A percentile compares a stretch with the other conserved stretches of the same genome.
These are phyloP conservation scores for Coemansia sp. DNA, from an alignment of 371 early-diverging fungal species.

Conservation along the genomic window DNA sequence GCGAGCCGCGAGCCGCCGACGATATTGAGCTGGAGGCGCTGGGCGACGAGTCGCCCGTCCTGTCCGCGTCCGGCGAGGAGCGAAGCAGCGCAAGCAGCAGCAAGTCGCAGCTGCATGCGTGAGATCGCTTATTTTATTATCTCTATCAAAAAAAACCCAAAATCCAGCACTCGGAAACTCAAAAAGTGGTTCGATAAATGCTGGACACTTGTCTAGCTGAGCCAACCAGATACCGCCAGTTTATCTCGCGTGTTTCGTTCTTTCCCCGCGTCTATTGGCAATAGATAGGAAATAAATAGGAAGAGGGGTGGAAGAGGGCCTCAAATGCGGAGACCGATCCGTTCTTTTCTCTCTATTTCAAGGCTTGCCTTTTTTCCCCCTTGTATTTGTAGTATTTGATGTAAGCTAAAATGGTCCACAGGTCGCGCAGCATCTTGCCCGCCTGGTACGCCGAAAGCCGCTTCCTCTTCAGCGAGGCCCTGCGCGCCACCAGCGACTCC, in stretches of 20 bases:
- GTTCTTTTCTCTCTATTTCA: neutral
- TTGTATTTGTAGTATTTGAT: neutral
- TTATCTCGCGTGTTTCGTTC: neutral
- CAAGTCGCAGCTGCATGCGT: neutral
- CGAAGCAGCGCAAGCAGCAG: neutral
- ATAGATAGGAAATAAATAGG: too few species aligned
- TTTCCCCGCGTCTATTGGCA: too few species aligned
- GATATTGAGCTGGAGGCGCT: constrained; percentile 36
- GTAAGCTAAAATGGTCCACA: neutral
- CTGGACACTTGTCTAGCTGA: too few species aligned
- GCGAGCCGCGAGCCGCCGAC: neutral
- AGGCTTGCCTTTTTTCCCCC: neutral
- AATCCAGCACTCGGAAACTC: too few species aligned
- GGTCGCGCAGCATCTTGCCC: constrained; percentile 13
- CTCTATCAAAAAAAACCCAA: neutral
- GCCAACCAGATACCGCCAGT: too few species aligned
- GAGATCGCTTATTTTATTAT: neutral
- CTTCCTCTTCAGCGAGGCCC: constrained; percentile 18
- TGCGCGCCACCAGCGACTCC: constrained; percentile 7
- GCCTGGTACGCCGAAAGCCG: constrained; percentile 32
- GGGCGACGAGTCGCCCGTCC: neutral
- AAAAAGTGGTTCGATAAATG: too few species aligned
- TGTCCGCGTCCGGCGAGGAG: neutral
- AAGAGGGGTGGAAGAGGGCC: too few species aligned
- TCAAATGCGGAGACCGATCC: too few species aligned